Base-by-base conservation (phyloP, 495 filamentous ascomycete genomes). In the Xylaria nigripes region DNA sequence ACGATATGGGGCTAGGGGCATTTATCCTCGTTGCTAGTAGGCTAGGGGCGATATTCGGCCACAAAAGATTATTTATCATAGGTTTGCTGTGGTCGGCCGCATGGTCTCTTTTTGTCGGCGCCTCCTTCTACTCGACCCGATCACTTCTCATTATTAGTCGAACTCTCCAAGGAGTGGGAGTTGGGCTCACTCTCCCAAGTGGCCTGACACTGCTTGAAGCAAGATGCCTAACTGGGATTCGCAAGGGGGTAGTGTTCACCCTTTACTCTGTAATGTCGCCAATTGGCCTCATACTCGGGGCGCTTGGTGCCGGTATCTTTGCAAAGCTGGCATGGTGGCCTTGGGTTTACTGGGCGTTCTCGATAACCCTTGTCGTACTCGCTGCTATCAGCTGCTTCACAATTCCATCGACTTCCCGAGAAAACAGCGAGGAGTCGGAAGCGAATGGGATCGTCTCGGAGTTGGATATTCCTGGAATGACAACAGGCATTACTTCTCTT, bases 31-130 rank as follows among this genome's bases (percentile, higher is more conserved):
- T 55, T 36, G 55, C 59, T 50, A 82, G 84, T 6, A 72, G 84
- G 12, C 65, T 86, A 3, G 85, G 86, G 0, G 85, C 87, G 48
- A 68, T 81, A 3, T 81, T 78, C 53, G 85, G 85, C 12, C 78
- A 86, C 61, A 81, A 82, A 46, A 66, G 70, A 1, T 63, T 87
- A 59, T 83, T 87, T 46, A 65, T 82, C 12, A 54, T 74, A 18
- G 85, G 83, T 0, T 84, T 76, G 54, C 44, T 72, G n/a, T 87
- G 83, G 84, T 80, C 81, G 43, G 66, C 72, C 1, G 41, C 82
- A 16, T 87, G 82, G 82, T 79, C 80, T 2, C 58, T 79, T 1
- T 55, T 85, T 15, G 78, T 76, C 0, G 85, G 84, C 22, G 71
- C 81, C 48, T 66, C 65, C 9, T 42, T 57, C 16, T 65, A 67